Percentiles rank a stretch among this genome's conserved stretches.
These are phyloP conservation scores for Colletotrichum tofieldiae DNA, from an alignment of 2,329 filamentous ascomycete genomes.

Conservation along the genomic window DNA sequence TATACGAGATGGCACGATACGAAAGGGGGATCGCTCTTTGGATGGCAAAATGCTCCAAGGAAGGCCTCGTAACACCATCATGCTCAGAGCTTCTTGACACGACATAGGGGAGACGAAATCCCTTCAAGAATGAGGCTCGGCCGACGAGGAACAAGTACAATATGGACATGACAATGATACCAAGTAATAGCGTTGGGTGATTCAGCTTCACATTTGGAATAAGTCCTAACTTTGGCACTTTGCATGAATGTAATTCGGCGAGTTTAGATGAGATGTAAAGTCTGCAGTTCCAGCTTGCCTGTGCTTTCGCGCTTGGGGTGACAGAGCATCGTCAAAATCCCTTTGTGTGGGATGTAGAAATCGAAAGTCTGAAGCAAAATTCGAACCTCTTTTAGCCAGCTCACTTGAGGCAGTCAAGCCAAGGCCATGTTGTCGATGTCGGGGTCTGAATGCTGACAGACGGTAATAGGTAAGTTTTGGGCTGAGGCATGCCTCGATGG, in stretches of 20 bases:
- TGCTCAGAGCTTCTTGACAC: background rate
- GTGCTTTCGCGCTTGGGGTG: background rate
- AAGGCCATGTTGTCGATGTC: background rate
- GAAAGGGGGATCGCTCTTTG: background rate
- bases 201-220: too few relatives aligned
- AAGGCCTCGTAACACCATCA: background rate
- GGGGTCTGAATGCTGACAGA: too few relatives aligned
- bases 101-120: background rate
- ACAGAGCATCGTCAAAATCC: background rate
- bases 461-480: background rate
- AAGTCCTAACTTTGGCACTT: background rate
- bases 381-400: background rate
- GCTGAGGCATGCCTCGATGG: background rate
- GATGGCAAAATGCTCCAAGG: background rate
- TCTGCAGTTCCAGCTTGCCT: background rate
- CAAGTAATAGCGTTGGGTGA: background rate
- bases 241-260: background rate
- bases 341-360: background rate
- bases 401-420: background rate
- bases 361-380: background rate
- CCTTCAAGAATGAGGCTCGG: background rate
- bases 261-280: background rate
- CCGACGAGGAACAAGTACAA: background rate
- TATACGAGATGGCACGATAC: background rate
- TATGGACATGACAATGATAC: background rate